Percentiles rank a stretch among this genome's conserved stretches.
phyloP scores from a whole-genome alignment of 495 filamentous ascomycete genomes.

The Bryoglossum gracile region DNA sequence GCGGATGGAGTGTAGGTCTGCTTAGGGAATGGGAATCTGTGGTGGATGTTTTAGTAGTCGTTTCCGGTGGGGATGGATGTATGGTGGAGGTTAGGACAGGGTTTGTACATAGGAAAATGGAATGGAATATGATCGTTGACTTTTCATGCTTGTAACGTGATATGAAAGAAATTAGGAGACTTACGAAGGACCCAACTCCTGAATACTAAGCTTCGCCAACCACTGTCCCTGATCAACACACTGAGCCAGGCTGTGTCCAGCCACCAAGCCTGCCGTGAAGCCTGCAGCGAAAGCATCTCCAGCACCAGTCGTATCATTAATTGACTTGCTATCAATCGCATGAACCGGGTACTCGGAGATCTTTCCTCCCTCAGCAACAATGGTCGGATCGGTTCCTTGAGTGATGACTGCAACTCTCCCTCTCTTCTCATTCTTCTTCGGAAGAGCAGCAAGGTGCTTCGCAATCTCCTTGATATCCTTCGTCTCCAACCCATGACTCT shows the following conservation, averaged over 20 bases:
- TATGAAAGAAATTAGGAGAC: constrained; percentile 31
- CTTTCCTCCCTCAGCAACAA: constrained; percentile 68
- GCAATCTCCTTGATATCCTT: constrained; percentile 84
- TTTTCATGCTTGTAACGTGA: constrained; percentile 3
- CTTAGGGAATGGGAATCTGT: constrained; percentile 77
- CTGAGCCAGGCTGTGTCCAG: constrained; percentile 68
- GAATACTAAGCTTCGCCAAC: constrained; percentile 85
- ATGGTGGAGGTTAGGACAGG: constrained; percentile 3
- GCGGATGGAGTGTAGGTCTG: constrained; percentile 54
- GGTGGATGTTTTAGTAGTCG: constrained; percentile 10
- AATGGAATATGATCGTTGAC: constrained; percentile 2
- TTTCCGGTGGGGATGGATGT: constrained; percentile 5
- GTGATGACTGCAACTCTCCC: constrained; percentile 83
- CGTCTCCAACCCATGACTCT: constrained; percentile 63
- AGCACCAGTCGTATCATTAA: constrained; percentile 93
- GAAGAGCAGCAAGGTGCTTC: constrained; percentile 72
- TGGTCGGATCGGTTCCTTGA: constrained; percentile 82
- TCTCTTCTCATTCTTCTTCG: constrained; percentile 80
- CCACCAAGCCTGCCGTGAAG: constrained; percentile 80
- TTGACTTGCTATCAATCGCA: constrained; percentile 61
- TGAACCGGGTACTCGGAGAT: constrained; percentile 74
- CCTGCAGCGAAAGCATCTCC: constrained; percentile 97
- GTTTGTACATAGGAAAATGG: constrained; percentile 13
- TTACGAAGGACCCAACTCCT: constrained; percentile 93
- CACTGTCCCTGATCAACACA: constrained; percentile 87